Conservation (phyloP, 2,329 filamentous ascomycete species). For the Ophiostoma fasciatum region DNA sequence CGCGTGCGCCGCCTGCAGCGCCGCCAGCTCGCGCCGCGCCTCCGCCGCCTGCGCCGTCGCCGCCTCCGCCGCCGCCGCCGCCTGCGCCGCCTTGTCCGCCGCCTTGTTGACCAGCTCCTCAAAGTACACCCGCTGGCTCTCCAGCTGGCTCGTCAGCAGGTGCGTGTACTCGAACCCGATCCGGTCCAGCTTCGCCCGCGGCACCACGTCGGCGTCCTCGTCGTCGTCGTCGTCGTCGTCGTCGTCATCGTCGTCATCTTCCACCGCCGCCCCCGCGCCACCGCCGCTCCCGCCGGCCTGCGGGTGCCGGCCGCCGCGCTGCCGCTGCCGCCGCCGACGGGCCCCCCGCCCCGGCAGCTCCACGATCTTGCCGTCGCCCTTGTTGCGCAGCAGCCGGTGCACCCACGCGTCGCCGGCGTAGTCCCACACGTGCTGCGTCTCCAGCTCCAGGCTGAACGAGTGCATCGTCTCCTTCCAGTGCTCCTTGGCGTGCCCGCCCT, state of each 20-base stretch:
- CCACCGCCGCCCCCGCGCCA: not conserved
- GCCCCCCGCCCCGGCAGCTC: constrained; percentile 51
- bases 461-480: constrained; percentile 86
- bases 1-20: constrained; percentile 38
- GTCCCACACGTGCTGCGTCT: constrained; percentile 94
- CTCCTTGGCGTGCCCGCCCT: constrained; percentile 81
- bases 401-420: constrained; percentile 94
- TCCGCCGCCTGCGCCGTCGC: constrained; percentile 36
- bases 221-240: constrained; percentile 8
- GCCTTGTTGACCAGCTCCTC: constrained; percentile 83
- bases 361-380: constrained; percentile 81
- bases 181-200: constrained; percentile 52
- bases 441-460: constrained; percentile 82
- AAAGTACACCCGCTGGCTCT: constrained; percentile 85
- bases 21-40: constrained; percentile 32
- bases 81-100: constrained; percentile 73
- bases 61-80: constrained; percentile 49
- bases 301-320: not conserved
- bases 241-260: constrained; percentile 5
- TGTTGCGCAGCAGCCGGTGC: constrained; percentile 85
- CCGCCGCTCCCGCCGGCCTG: not conserved
- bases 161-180: constrained; percentile 93
- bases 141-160: constrained; percentile 80
- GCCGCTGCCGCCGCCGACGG: constrained; percentile 6
- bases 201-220: constrained; percentile 52